These are phyloP conservation scores for Paxillus rubicundulus DNA, from an alignment of 768 basidiomycete species.

Conservation along the genomic window DNA sequence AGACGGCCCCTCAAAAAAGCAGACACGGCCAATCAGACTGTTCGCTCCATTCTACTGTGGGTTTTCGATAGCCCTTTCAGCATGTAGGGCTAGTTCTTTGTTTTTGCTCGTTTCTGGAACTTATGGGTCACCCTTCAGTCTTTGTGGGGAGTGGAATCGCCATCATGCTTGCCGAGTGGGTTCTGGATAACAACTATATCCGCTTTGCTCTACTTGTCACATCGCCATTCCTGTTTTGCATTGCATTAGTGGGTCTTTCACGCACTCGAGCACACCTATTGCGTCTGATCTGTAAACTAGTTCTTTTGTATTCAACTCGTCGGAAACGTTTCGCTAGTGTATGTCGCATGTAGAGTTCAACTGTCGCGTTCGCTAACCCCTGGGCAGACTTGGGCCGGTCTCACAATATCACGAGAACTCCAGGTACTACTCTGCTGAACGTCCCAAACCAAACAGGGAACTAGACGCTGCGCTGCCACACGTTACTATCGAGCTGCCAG, in stretches of 20 bases:
- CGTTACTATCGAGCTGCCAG: slow-evolving; percentile 79
- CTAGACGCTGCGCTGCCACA: slow-evolving; percentile 68
- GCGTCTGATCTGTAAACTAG: slow-evolving; percentile 33
- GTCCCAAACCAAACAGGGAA: slow-evolving; percentile 56
- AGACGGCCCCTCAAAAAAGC: slow-evolving; percentile 31
- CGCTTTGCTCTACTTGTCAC: slow-evolving; percentile 68
- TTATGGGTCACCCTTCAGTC: slow-evolving; percentile 40
- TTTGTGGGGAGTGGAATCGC: slow-evolving; percentile 64
- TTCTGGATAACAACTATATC: slow-evolving; percentile 55
- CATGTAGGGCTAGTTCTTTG: slow-evolving; percentile 46
- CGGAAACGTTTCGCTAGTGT: slow-evolving; percentile 61
- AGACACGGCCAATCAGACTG: slow-evolving; percentile 51
- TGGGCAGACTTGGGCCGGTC: slow-evolving; percentile 68
- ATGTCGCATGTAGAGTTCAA: slow-evolving; percentile 3
- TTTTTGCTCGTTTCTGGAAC: slow-evolving; percentile 5
- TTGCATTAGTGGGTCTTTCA: slow-evolving; percentile 56
- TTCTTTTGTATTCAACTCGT: slow-evolving; percentile 76
- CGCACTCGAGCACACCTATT: background rate
- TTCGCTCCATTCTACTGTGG: slow-evolving; percentile 76
- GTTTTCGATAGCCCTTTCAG: slow-evolving; percentile 55
- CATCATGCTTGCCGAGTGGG: slow-evolving; percentile 62
- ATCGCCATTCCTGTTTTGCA: slow-evolving; percentile 69
- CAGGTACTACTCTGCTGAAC: slow-evolving; percentile 72
- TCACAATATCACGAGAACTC: slow-evolving; percentile 85
- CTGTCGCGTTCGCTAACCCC: slow-evolving; percentile 5